Conservation (phyloP, 2,329 filamentous ascomycete species). For the Coniochaeta sp. region DNA sequence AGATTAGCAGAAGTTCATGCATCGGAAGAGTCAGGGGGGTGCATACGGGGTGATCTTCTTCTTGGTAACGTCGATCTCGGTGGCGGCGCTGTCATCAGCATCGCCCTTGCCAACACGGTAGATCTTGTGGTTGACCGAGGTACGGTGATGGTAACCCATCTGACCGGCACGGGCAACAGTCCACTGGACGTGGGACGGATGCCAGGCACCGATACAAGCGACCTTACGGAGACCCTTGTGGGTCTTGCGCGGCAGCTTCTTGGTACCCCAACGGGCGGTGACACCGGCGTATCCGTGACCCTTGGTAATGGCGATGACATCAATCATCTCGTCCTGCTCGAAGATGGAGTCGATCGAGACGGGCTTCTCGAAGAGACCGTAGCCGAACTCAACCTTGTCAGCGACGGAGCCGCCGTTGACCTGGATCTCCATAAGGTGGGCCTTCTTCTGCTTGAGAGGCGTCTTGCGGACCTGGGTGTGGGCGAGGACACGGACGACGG, state of each 20-base stretch:
- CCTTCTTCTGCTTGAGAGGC: constrained; percentile 99
- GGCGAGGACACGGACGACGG: constrained; percentile 95
- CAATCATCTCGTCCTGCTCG: constrained; percentile 99
- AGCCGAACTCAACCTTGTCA: constrained; percentile 95
- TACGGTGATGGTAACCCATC: constrained; percentile 99
- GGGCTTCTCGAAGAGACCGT: constrained; percentile 98
- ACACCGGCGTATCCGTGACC: constrained; percentile 98
- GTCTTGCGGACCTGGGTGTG: constrained; percentile 99
- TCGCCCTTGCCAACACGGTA: constrained; percentile 95
- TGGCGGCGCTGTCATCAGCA: constrained; percentile 88
- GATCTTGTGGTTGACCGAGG: constrained; percentile 99
- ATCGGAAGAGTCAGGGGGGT: background rate
- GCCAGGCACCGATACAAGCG: constrained; percentile 99
- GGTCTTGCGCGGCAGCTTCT: constrained; percentile 99
- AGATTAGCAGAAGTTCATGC: constrained; percentile 24
- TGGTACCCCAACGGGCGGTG: constrained; percentile 97
- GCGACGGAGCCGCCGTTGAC: constrained; percentile 94
- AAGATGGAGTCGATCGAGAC: constrained; percentile 90
- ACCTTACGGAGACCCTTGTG: constrained; percentile 99
- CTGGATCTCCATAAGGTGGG: constrained; percentile 99
- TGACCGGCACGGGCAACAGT: constrained; percentile 99
- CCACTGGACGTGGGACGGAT: constrained; percentile 99
- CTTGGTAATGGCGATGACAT: constrained; percentile 99
- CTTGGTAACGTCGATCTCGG: constrained; percentile 95
- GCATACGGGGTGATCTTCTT: constrained; percentile 99